Evolutionary conservation across 2,329 filamentous ascomycete species (phyloP).

Genomic region (Phyllosticta capitalensis): DNA sequence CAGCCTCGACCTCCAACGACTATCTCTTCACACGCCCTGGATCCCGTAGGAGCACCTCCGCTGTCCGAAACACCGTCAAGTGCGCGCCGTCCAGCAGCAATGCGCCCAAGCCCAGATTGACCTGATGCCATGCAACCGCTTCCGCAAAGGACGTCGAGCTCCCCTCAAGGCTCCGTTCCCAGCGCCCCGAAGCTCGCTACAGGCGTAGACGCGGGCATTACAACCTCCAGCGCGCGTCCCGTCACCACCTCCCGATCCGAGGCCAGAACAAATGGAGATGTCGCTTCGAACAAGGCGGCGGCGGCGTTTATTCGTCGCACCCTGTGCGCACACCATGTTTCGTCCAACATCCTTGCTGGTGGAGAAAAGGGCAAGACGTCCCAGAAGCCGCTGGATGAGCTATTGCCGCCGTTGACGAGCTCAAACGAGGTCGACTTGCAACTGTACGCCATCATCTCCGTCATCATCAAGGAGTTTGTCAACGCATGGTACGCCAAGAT

Average conservation of each 20-base stretch:
- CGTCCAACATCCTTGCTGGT: conserved; percentile 31
- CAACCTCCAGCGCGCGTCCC: background rate
- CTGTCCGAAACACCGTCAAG: background rate
- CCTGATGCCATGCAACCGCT: conserved; percentile 10
- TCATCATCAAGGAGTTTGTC: conserved; percentile 83
- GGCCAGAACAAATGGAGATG: conserved; percentile 3
- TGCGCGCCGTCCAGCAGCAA: conserved; percentile 2
- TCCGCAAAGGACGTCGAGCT: conserved; percentile 4
- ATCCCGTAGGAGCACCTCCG: background rate
- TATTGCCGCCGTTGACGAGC: conserved; percentile 85
- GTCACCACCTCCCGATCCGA: background rate
- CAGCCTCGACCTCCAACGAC: background rate
- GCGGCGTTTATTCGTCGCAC: conserved; percentile 70
- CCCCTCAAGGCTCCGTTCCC: conserved; percentile 4
- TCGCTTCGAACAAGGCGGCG: conserved; percentile 64
- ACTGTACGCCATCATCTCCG: conserved; percentile 83
- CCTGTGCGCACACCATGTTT: conserved; percentile 60
- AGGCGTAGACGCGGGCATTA: background rate
- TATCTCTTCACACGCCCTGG: background rate
- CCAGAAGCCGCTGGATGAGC: conserved; percentile 61
- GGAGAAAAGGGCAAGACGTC: conserved; percentile 48
- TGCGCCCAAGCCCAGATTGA: conserved; percentile 9
- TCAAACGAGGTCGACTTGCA: conserved; percentile 90
- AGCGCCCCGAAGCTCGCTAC: conserved; percentile 1
- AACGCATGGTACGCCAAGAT: conserved; percentile 90